Base-by-base conservation (phyloP, 1,284 basidiomycete genomes). In the Leccinum solheimii region DNA sequence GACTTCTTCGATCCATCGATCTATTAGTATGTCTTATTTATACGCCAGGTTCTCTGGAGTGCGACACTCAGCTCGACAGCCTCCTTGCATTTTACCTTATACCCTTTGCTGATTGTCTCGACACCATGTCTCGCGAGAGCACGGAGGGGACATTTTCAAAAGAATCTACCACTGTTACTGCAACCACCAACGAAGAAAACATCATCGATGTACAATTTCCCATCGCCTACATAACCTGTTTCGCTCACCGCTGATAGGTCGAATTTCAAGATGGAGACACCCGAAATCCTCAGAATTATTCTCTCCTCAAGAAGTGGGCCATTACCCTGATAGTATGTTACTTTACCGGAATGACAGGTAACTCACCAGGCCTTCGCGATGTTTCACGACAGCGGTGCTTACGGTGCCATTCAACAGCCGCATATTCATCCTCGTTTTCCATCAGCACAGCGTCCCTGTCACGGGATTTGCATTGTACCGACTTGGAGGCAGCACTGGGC, bases 401-500 rank as follows among this genome's bases (percentile, higher is more conserved):
- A 53, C n/a, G 11, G 51, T n/a, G 10, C 16, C 19, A 19, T 19
- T 6, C 11, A 26, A 16, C 26, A 72, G 78, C 71, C 1, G 71
- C 75, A 38, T 69, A 73, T 27, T 62, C 74, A 1, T 77, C 77
- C 5, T 78, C 80, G 1, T 84, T 78, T 68, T 68, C 78, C 5
- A 78, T 68, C 67, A 80, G 62, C 66, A 76, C 63, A 49, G 62
- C 72, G 1, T 76, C 76, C 1, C 79, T 85, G 80, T 71, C 66
- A 49, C 62, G 61, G 4, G 82, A 85, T 55, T 68, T 84, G 5
- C 69, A 74, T 43, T 74, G 75, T 55, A 78, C 72, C 8, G 61
- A 73, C 16, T 54, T 77, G n/a, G 66, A 77, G 51, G 76, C 74
- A 32, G 75, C 75, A 2, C 68, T 75, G 2, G 83, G 75, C 11